These are phyloP conservation scores for Rutidosis leptorrhynchoides DNA, from an alignment of 129 eudicot species.

Conservation along the genomic window DNA sequence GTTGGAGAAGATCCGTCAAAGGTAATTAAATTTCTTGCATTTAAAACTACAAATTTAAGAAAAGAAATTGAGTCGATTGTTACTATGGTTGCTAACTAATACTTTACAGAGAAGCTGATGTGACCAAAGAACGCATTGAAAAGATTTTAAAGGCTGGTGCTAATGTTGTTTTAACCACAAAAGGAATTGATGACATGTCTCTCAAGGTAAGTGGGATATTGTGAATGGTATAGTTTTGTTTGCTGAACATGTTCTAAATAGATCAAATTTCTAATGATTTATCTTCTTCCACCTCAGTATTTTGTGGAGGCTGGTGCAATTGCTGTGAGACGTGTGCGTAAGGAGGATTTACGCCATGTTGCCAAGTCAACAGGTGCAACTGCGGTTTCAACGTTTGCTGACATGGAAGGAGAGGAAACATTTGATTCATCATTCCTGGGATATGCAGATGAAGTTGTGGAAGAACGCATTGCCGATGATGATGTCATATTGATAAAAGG, in stretches of 20 bases:
- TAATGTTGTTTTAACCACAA: slow-evolving; percentile 88
- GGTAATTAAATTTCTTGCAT: slow-evolving; percentile 39
- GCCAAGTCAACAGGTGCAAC: slow-evolving; percentile 99
- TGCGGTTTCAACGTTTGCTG: slow-evolving; percentile 96
- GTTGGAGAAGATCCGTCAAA: slow-evolving; percentile 94
- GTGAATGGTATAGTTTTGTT: slow-evolving; percentile 2
- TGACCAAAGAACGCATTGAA: slow-evolving; percentile 97
- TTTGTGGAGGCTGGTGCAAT: slow-evolving; percentile 99
- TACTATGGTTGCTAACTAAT: background rate
- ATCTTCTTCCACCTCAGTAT: slow-evolving; percentile 45
- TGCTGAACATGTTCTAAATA: background rate
- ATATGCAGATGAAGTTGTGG: slow-evolving; percentile 94
- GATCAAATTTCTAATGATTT: slow-evolving; percentile 4
- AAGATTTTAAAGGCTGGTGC: slow-evolving; percentile 96
- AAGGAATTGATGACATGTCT: slow-evolving; percentile 99
- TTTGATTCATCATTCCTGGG: slow-evolving; percentile 92
- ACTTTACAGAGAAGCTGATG: slow-evolving; percentile 81
- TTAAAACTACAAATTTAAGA: no score
- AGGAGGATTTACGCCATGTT: slow-evolving; percentile 96
- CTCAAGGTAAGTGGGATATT: slow-evolving; percentile 56
- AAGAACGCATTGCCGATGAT: slow-evolving; percentile 96
- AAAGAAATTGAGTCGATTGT: no score
- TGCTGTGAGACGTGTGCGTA: slow-evolving; percentile 95
- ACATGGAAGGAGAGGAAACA: slow-evolving; percentile 99
- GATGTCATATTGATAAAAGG: slow-evolving; percentile 94